Evolutionary conservation across 345 rosid species (phyloP), one percentile per base, ranked within the genome.

Genomic region (Nephelium lappaceum): DNA sequence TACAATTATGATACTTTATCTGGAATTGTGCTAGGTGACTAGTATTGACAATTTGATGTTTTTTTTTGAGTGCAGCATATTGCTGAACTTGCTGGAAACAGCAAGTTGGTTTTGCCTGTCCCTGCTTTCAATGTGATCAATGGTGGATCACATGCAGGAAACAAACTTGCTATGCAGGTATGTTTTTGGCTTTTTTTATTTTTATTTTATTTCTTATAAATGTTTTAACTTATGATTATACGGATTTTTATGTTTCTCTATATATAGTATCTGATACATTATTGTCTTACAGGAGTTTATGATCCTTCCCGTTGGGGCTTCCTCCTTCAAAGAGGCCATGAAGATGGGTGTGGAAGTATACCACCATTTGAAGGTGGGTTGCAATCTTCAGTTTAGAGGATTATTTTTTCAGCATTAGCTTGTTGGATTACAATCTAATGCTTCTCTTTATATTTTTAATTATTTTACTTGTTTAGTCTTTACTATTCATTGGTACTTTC

Each of bases 71-170:
- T 82, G 86, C 93, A 91, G 97, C 97, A 80, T 83, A 96, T 94
- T 83, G 99, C 98, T 16, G 90, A 94, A 67, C 94, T 96, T 78
- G 95, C 99, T 58, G 99, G 99, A 12, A 96, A 96, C 93, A 83
- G 83, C 49, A 87, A 87, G 31, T 86, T 96, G 93, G 98, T 96
- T 38, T 81, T 96, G 15, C 98, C 99, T 3, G 98, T 96, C 42
- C 99, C 99, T 6, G 99, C 99, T 63, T 96, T 96, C 86, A 96
- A 96, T 81, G 99, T 96, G 83, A 96, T 96, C 84, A 96, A 96
- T 55, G 99, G 99, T 80, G 99, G 99, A 71, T 96, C 99, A 43
- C 99, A 96, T 83, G 98, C 99, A 2, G 99, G 98, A 76, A 96
- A 96, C 85, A 94, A 96, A 82, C 98, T 96, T 47, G 99, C 98